Evolutionary conservation across 140 eudicot species (phyloP).

Genomic region (Stevia rebaudiana): DNA sequence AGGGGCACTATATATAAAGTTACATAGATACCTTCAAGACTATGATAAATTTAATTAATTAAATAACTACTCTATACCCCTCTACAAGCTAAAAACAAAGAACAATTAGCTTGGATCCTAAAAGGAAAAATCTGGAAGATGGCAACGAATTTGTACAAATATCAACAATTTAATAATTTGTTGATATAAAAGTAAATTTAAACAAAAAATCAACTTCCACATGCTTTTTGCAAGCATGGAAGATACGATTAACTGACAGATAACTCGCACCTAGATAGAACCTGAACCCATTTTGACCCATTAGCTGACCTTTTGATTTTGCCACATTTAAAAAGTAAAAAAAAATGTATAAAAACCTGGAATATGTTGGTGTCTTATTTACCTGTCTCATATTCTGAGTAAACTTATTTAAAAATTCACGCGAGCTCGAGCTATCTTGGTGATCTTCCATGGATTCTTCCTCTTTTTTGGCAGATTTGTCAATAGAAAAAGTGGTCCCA

Average conservation of each 20-base stretch:
- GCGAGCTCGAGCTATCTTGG: slow-evolving; percentile 80
- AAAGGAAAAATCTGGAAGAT: background rate
- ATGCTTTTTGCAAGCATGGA: background rate
- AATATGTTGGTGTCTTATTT: slow-evolving; percentile 15
- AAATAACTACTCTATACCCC: background rate
- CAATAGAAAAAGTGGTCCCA: slow-evolving; percentile 53
- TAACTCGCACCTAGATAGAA: background rate
- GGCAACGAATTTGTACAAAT: background rate
- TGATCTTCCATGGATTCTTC: slow-evolving; percentile 61
- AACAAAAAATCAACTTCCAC: background rate
- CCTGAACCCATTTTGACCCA: background rate
- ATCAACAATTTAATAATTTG: background rate
- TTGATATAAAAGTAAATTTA: background rate
- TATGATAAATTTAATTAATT: background rate
- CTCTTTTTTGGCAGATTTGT: slow-evolving; percentile 62
- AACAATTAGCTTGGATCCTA: background rate
- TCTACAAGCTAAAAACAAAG: background rate
- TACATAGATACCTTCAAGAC: background rate
- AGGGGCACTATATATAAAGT: background rate
- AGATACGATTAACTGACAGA: background rate
- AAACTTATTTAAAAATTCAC: slow-evolving; percentile 52
- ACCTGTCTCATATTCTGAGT: slow-evolving; percentile 76
- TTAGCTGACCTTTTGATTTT: background rate
- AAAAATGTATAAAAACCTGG: slow-evolving; percentile 9
- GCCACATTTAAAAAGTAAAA: slow-evolving; percentile 15